Conservation (phyloP, 2,329 filamentous ascomycete genomes). For the Chaetomium sp. region DNA sequence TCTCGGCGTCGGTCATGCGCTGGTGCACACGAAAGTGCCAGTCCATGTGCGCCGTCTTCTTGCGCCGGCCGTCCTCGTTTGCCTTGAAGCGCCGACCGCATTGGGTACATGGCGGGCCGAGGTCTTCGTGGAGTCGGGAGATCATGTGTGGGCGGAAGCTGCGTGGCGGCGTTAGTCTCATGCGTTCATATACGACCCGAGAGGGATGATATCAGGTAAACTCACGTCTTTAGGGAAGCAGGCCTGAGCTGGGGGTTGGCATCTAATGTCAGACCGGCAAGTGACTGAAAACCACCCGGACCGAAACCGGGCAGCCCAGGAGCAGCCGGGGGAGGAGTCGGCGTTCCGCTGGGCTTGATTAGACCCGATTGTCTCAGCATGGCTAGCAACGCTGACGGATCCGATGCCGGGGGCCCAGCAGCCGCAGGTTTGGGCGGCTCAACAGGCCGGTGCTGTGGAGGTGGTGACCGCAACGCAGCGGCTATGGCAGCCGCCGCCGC, state of each 20-base stretch:
- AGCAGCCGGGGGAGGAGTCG: slow-evolving; percentile 43
- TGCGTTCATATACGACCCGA: too few relatives aligned
- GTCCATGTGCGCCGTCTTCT: slow-evolving; percentile 91
- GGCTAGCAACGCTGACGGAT: slow-evolving; percentile 64
- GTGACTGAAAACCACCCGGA: slow-evolving; percentile 12
- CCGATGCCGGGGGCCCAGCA: slow-evolving; percentile 40
- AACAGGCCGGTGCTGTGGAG: slow-evolving; percentile 41
- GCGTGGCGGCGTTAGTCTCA: background rate
- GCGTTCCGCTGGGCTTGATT: slow-evolving; percentile 45
- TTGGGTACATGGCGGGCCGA: slow-evolving; percentile 85
- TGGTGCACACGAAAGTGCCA: slow-evolving; percentile 98
- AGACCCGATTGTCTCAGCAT: slow-evolving; percentile 70
- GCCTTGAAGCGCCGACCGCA: slow-evolving; percentile 85
- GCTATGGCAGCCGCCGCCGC: slow-evolving; percentile 33
- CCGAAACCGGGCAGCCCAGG: slow-evolving; percentile 4
- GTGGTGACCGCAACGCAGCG: slow-evolving; percentile 55
- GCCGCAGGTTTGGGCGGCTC: slow-evolving; percentile 32
- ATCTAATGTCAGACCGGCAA: slow-evolving; percentile 24
- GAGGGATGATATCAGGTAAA: background rate
- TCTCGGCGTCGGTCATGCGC: slow-evolving; percentile 81
- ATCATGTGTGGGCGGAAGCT: slow-evolving; percentile 68
- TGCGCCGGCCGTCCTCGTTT: slow-evolving; percentile 75
- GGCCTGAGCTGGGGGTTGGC: slow-evolving; percentile 6
- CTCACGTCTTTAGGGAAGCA: slow-evolving; percentile 25
- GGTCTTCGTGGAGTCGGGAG: slow-evolving; percentile 73